A percentile compares a stretch with the other conserved stretches of the same genome.
phyloP scores from a whole-genome alignment of 2,329 filamentous ascomycete species.

The Talaromyces sp. region DNA sequence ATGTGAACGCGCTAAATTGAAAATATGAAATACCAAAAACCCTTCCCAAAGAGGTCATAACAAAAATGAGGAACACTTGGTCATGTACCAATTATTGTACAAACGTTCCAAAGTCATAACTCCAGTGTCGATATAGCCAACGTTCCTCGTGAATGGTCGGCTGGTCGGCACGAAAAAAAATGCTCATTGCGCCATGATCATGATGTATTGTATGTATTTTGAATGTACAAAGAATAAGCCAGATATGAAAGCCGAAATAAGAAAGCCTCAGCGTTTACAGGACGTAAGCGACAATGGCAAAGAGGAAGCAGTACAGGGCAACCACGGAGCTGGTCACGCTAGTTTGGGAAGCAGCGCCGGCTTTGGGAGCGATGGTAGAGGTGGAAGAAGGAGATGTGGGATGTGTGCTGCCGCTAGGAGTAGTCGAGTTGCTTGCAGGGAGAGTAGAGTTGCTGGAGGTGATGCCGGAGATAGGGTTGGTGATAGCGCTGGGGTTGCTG shows the following conservation, averaged over 20 bases:
- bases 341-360: background rate
- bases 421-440: conserved; percentile 5
- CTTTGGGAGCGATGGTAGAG: conserved; percentile 3
- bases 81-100: background rate
- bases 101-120: conserved; percentile 5
- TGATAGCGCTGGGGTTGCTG: conserved; percentile 1
- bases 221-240: background rate
- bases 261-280: conserved; percentile 2
- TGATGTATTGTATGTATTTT: conserved; percentile 1
- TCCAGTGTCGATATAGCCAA: background rate
- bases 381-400: background rate
- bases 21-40: background rate
- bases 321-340: conserved; percentile 14
- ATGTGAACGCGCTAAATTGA: background rate
- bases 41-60: background rate
- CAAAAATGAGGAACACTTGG: background rate
- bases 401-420: background rate
- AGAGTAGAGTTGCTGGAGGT: conserved; percentile 10
- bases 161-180: background rate
- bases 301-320: conserved; percentile 17
- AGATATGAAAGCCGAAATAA: background rate
- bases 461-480: conserved; percentile 1
- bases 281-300: conserved; percentile 17
- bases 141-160: background rate
- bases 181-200: conserved; percentile 11